Evolutionary conservation across 768 basidiomycete genomes (phyloP).

Genomic region (Agaricus blazei): DNA sequence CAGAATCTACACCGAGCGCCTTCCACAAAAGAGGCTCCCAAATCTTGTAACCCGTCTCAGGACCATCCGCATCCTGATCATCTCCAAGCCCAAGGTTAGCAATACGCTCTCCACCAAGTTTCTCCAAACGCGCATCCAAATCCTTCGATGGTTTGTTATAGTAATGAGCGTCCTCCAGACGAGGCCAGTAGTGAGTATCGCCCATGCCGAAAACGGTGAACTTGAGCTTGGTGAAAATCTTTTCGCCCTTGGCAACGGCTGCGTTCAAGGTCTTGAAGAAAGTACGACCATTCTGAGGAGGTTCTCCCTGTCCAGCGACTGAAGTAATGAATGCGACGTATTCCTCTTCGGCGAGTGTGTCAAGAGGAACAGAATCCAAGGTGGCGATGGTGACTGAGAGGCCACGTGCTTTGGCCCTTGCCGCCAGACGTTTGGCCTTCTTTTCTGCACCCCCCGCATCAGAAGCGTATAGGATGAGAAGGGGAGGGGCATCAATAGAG

Average conservation of each 20-base stretch:
- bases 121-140: slow-evolving; percentile 72
- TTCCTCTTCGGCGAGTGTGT: slow-evolving; percentile 68
- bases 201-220: slow-evolving; percentile 92
- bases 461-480: slow-evolving; percentile 89
- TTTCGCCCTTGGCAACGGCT: slow-evolving; percentile 51
- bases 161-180: slow-evolving; percentile 93
- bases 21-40: slow-evolving; percentile 97
- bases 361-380: slow-evolving; percentile 76
- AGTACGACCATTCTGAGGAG: slow-evolving; percentile 92
- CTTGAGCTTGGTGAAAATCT: slow-evolving; percentile 57
- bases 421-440: slow-evolving; percentile 81
- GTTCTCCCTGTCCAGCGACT: slow-evolving; percentile 94
- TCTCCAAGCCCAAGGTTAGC: slow-evolving; percentile 82
- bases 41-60: slow-evolving; percentile 92
- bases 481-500: slow-evolving; percentile 83
- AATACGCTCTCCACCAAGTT: slow-evolving; percentile 75
- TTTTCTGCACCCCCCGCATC: slow-evolving; percentile 98
- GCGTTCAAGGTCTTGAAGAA: slow-evolving; percentile 84
- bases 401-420: slow-evolving; percentile 80
- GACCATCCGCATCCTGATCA: slow-evolving; percentile 96
- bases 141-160: slow-evolving; percentile 98
- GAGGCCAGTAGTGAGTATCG: slow-evolving; percentile 99
- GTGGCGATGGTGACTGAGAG: slow-evolving; percentile 69
- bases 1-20: slow-evolving; percentile 81
- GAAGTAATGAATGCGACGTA: slow-evolving; percentile 87